These are phyloP conservation scores for Fusarium concolor DNA, from an alignment of 2,329 filamentous ascomycete species.

Conservation along the genomic window DNA sequence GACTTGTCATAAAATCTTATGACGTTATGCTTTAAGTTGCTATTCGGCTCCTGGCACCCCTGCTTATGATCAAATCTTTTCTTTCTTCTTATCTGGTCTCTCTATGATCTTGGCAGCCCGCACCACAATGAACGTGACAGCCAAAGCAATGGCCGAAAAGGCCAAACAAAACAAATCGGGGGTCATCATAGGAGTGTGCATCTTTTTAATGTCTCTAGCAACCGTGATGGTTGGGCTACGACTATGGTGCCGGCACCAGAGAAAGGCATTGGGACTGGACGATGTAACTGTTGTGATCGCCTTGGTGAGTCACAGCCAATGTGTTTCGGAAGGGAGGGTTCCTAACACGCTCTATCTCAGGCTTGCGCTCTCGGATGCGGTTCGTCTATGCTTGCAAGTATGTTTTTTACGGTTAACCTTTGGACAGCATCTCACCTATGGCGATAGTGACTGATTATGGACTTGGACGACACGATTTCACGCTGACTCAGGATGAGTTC, in stretches of 20 bases:
- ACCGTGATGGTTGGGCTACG: slow-evolving; percentile 22
- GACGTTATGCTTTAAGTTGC: neutral
- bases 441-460: slow-evolving; percentile 34
- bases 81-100: no score
- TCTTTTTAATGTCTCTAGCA: slow-evolving; percentile 11
- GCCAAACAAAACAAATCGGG: neutral
- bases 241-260: slow-evolving; percentile 21
- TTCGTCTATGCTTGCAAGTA: slow-evolving; percentile 24
- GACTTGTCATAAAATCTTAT: neutral
- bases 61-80: no score
- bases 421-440: neutral
- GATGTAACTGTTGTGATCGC: slow-evolving; percentile 11
- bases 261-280: slow-evolving; percentile 16
- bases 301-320: neutral
- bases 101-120: no score
- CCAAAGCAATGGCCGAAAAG: neutral
- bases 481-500: neutral
- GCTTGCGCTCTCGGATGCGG: slow-evolving; percentile 19
- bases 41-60: neutral
- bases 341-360: neutral
- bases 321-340: accelerated
- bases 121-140: neutral
- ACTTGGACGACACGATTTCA: slow-evolving; percentile 31
- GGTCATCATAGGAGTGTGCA: neutral
- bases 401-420: accelerated